Conservation (phyloP, 495 filamentous ascomycete species). For the Haplographium delicatum region DNA sequence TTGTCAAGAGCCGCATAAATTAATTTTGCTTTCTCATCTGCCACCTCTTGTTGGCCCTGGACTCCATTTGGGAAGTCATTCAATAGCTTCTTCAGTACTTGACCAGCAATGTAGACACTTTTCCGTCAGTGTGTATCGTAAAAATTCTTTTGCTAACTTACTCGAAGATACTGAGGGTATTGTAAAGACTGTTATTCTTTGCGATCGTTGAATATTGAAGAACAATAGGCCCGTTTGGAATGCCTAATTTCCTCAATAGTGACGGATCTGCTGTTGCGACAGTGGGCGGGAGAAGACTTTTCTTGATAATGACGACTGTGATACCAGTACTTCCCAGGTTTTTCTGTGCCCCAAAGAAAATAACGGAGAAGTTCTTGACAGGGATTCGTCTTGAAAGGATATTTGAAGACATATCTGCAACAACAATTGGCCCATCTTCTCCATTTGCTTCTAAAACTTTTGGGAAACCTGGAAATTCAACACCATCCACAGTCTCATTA, state of each 20-base stretch:
- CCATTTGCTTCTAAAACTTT: slow-evolving; percentile 41
- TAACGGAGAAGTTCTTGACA: slow-evolving; percentile 60
- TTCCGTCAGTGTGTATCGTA: slow-evolving; percentile 4
- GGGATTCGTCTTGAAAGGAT: slow-evolving; percentile 61
- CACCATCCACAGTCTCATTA: slow-evolving; percentile 92
- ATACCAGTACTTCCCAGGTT: slow-evolving; percentile 66
- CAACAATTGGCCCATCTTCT: slow-evolving; percentile 54
- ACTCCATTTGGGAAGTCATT: slow-evolving; percentile 58
- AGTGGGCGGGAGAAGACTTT: slow-evolving; percentile 64
- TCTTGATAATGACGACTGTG: slow-evolving; percentile 76
- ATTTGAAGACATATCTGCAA: slow-evolving; percentile 85
- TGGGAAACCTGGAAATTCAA: slow-evolving; percentile 85
- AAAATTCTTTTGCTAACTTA: slow-evolving; percentile 10
- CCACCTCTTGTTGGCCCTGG: slow-evolving; percentile 61
- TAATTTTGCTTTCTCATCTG: slow-evolving; percentile 63
- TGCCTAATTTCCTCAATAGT: slow-evolving; percentile 65
- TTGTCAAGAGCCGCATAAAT: slow-evolving; percentile 72
- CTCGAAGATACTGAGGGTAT: slow-evolving; percentile 88
- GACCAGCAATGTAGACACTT: slow-evolving; percentile 75
- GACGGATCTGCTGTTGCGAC: slow-evolving; percentile 50
- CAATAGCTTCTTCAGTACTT: slow-evolving; percentile 70
- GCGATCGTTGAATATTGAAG: slow-evolving; percentile 75
- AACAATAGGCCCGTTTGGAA: slow-evolving; percentile 72
- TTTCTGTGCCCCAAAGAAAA: slow-evolving; percentile 86
- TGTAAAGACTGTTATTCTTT: slow-evolving; percentile 89